Percentiles rank a stretch among this genome's conserved stretches.
Evolutionary conservation across 2,329 filamentous ascomycete genomes (phyloP).

Genomic region (Phaeophleospora eucalypticola): DNA sequence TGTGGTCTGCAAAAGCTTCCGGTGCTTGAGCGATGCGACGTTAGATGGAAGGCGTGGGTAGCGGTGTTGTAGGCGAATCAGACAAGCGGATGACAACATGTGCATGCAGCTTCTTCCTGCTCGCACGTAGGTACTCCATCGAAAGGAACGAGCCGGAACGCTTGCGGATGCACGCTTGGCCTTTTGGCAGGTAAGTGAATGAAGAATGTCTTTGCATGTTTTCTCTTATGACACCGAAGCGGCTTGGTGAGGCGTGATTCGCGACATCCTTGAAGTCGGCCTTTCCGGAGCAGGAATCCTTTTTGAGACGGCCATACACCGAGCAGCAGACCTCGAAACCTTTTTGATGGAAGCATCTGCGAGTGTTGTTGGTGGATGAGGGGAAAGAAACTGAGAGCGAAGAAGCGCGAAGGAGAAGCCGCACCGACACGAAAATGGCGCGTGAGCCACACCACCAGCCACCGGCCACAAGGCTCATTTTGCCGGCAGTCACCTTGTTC

Average conservation of each 20-base stretch:
- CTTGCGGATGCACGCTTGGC: too few relatives aligned
- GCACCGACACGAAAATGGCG: neutral
- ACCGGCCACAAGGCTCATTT: neutral
- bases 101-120: neutral
- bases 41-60: neutral
- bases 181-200: too few relatives aligned
- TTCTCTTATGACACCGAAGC: too few relatives aligned
- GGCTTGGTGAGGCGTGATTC: too few relatives aligned
- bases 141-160: too few relatives aligned
- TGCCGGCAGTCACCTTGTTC: neutral
- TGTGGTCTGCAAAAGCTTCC: neutral
- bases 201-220: too few relatives aligned
- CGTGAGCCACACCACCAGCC: neutral
- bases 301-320: too few relatives aligned
- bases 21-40: constrained; percentile 5
- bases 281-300: too few relatives aligned
- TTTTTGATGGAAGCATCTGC: neutral
- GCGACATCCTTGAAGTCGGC: too few relatives aligned
- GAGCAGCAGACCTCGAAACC: neutral
- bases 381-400: neutral
- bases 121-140: neutral
- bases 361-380: neutral
- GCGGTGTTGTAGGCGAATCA: constrained; percentile 1
- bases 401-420: neutral
- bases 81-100: neutral